Evolutionary conservation across 2,329 filamentous ascomycete genomes (phyloP), one percentile per base, ranked within the genome.

Genomic region (Shiraia sp.): DNA sequence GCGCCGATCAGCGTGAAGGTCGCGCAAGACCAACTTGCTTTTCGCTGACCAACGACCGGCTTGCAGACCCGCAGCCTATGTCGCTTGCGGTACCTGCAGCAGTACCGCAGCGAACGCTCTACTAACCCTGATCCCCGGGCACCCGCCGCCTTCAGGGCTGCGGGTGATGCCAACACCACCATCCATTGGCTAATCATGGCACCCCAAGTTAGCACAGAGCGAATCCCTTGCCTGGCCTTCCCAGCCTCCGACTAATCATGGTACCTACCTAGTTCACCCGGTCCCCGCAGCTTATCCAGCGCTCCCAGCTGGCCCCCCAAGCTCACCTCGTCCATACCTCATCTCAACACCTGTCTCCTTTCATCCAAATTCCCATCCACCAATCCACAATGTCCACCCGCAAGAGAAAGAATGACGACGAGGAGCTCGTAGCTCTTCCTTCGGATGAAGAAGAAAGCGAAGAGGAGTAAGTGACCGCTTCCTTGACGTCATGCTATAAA

Each of bases 401-500:
- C 54, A 73, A 74, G 59, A 67, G 71, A 50, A 73, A 73, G 65
- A 67, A 72, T 33, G 68, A 71, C 38, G 66, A 71, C 49, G 70
- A 72, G 53, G 71, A 74, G 66, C 68, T 74, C 41, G 63, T 69
- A 40, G 70, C 70, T 30, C 69, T 74, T 19, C 72, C 72, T 4
- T 70, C 68, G 42, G 68, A 70, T 37, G 71, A 72, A 45, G 68
- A 67, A 39, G 71, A 73, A 44, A 64, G 68, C 46, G 71, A 73
- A 67, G 72, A 70, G 65, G 71, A 70, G 68, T 71, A 59, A 69
- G 68, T 69, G 47, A 44, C 28, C 49, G 33, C 45, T 47, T 53
- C 46, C 53, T 67, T 70, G 67, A 69, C 66, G 67, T 70, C 66
- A 68, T 67, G 48, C 49, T 42, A 41, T 56, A 42, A 44, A 42